Base-by-base conservation (phyloP, 1,284 basidiomycete species). In the Rhodotorula sp. region DNA sequence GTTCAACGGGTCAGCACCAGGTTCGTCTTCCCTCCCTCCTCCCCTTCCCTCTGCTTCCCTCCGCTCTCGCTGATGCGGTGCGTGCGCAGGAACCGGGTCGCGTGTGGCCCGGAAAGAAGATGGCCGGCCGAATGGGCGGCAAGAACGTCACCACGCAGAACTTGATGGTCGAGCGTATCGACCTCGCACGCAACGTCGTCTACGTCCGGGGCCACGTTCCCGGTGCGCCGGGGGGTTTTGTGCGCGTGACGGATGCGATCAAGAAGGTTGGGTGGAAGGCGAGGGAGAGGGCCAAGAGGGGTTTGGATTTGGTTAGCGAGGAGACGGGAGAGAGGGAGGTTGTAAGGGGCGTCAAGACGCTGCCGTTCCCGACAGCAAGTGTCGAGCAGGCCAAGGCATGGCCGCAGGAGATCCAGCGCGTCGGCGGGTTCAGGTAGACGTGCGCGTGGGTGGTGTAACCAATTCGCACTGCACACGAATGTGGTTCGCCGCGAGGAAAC, bases 1-100 rank as follows among this genome's bases (percentile, higher is more conserved):
- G 96, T 79, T 91, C 94, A 34, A 96, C 92, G 20, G 96, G 96
- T 81, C 90, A 91, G 78, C 91, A 96, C 81, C 93, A 96, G 84
- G 93, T 92, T 74, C 69, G 83, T 80, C 30, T 34, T 56, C 16
- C 10, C n/a, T n/a, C n/a, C n/a, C n/a, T n/a, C n/a, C n/a, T n/a
- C n/a, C n/a, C n/a, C n/a, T n/a, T 9, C 11, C 59, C 60, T 67
- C n/a, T 28, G 20, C 58, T 9, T 40, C 30, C 50, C 46, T 20
- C 40, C 40, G 15, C 11, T 22, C 16, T 8, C 56, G 4, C n/a
- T 10, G 16, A 8, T 11, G 13, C 15, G 20, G 6, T 20, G 15
- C 28, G 16, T 52, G 31, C 31, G 8, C 63, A 76, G 65, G 77
- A 70, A 31, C 68, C 76, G 37, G 75, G 74, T 56, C 72, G 76